A percentile compares a stretch with the other conserved stretches of the same genome.
Conservation (phyloP, 495 filamentous ascomycete species). For the Hypoxylon fuscum region DNA sequence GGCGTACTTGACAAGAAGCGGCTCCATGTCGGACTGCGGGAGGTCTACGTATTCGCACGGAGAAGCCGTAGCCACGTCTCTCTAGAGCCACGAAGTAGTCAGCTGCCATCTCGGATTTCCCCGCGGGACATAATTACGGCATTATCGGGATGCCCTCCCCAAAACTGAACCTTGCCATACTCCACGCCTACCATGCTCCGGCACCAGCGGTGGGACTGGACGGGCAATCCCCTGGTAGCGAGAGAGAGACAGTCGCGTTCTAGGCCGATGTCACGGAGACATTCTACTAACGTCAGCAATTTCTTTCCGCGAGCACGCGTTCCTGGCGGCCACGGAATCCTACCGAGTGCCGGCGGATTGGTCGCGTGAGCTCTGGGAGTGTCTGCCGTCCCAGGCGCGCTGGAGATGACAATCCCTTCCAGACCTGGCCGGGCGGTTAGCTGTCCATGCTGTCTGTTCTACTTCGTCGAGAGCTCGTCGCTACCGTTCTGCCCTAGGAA, state of each 20-base stretch:
- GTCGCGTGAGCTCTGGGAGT: neutral
- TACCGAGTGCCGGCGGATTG: neutral
- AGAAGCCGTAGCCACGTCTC: too few relatives aligned
- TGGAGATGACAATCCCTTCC: neutral
- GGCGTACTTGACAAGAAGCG: constrained; percentile 52
- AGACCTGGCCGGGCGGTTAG: too few relatives aligned
- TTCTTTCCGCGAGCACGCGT: too few relatives aligned
- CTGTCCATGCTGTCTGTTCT: neutral
- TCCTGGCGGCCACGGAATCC: too few relatives aligned
- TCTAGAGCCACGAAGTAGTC: too few relatives aligned
- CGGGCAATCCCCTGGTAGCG: constrained; percentile 39
- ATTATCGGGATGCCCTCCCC: neutral
- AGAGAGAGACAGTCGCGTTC: constrained; percentile 53
- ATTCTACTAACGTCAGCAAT: constrained; percentile 48
- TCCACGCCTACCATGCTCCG: neutral
- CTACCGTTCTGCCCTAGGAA: constrained; percentile 59
- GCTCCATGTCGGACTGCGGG: constrained; percentile 57
- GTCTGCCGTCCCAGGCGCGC: neutral
- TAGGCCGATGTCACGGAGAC: constrained; percentile 65
- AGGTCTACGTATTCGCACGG: constrained; percentile 54
- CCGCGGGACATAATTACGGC: neutral
- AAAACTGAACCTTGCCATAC: neutral
- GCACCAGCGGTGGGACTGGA: neutral
- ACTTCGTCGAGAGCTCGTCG: constrained; percentile 1
- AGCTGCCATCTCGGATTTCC: constrained; percentile 18